These are phyloP conservation scores for Alternaria sp. DNA, from an alignment of 2,329 filamentous ascomycete genomes.

Conservation along the genomic window DNA sequence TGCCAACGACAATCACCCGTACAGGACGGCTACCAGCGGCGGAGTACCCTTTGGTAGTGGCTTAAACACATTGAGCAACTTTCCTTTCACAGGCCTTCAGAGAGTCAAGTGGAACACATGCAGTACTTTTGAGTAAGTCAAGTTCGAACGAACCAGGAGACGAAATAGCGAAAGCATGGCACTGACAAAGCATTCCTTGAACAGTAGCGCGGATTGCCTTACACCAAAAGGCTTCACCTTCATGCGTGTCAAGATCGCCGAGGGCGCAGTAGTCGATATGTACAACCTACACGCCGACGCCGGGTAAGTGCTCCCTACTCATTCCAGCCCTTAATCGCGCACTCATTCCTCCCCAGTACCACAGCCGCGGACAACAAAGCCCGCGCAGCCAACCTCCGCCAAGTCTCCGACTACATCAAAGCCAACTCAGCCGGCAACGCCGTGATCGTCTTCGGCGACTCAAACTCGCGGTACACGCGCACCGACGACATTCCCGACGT, in stretches of 20 bases:
- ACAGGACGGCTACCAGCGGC: slow-evolving; percentile 71
- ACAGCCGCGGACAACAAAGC: slow-evolving; percentile 63
- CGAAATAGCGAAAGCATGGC: not conserved
- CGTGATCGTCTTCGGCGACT: slow-evolving; percentile 71
- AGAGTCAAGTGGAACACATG: slow-evolving; percentile 68
- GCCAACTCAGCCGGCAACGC: slow-evolving; percentile 66
- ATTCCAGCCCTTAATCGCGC: not conserved
- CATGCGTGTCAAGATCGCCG: slow-evolving; percentile 65
- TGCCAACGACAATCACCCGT: slow-evolving; percentile 65
- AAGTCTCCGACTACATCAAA: slow-evolving; percentile 67
- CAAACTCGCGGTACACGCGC: slow-evolving; percentile 70
- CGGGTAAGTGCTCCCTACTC: slow-evolving; percentile 51
- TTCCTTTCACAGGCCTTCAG: slow-evolving; percentile 63
- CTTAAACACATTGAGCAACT: slow-evolving; percentile 70
- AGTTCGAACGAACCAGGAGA: not conserved
- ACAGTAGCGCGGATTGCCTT: slow-evolving; percentile 66
- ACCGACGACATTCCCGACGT: slow-evolving; percentile 62
- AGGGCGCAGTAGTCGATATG: slow-evolving; percentile 66
- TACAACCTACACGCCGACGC: slow-evolving; percentile 75
- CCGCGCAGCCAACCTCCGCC: slow-evolving; percentile 66
- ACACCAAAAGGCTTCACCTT: slow-evolving; percentile 76
- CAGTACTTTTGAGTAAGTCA: slow-evolving; percentile 53
- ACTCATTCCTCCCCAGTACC: slow-evolving; percentile 41
- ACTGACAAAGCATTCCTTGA: not conserved
- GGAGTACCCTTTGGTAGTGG: slow-evolving; percentile 70